Evolutionary conservation across 768 basidiomycete species (phyloP), one percentile per base, ranked within the genome.

Genomic region (Phanerochaete carnosa): DNA sequence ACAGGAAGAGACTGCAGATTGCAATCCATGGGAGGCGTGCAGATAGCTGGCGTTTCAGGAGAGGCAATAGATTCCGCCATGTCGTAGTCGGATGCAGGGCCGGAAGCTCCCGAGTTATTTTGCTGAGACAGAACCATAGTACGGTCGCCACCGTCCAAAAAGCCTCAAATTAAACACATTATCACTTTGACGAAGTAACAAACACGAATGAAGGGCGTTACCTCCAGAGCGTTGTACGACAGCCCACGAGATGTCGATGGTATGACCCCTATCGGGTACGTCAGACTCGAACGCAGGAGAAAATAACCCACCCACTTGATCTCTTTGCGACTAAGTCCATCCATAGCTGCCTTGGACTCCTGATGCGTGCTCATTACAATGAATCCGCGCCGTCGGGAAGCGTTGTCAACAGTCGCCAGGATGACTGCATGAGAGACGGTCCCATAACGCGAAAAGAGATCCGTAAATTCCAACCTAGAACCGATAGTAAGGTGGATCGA

Each of bases 211-310:
- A 9, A 51, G 28, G 11, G 43, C 37, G 64, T 22, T 33, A 89
- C 90, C 90, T 80, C 88, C 86, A 63, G 90, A 93, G 47, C 90
- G 89, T 65, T 93, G 90, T 37, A 93, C 90, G 25, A 93, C 90
- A 19, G 90, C 91, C 90, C 90, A 93, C 6, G 90, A 92, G 55
- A 93, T 83, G 69, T 93, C 90, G 49, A 93, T 83, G 22, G 80
- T 78, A 67, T 92, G 87, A 7, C 90, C 89, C 68, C 88, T 92
- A 52, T 28, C 53, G 50, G 35, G 46, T 47, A 43, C 63, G 57
- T 58, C 64, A 33, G 15, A 47, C 49, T 15, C 9, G 7, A 8
- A 13, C 1, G 9, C 8, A 23, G 28, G 33, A 52, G 13, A 7
- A 13, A 19, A 45, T 22, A 49, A 22, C 28, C 7, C 8, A 28